Conservation (phyloP, 306 rosid species). For the Acacia crassicarpa region DNA sequence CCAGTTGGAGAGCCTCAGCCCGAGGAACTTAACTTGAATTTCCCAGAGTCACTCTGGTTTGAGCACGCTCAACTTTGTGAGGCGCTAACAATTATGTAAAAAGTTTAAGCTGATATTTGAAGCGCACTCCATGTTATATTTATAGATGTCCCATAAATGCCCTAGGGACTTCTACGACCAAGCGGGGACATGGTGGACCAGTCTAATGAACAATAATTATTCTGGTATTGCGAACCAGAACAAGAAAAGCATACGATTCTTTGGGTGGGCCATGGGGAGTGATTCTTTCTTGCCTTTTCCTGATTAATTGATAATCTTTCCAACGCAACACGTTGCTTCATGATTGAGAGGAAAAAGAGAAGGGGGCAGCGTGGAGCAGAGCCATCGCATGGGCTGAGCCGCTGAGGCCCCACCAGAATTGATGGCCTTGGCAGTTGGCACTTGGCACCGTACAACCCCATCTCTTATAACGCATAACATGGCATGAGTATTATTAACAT, state of each 20-base stretch:
- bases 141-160: too few relatives aligned
- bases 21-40: too few relatives aligned
- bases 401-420: not conserved
- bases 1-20: too few relatives aligned
- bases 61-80: too few relatives aligned
- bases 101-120: too few relatives aligned
- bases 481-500: not conserved
- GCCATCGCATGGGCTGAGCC: not conserved
- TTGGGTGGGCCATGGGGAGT: slow-evolving; percentile 20
- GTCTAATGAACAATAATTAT: not conserved
- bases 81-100: too few relatives aligned
- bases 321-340: slow-evolving; percentile 29
- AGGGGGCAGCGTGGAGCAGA: not conserved
- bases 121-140: too few relatives aligned
- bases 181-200: not conserved
- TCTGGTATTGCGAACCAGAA: not conserved
- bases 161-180: too few relatives aligned
- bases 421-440: too few relatives aligned
- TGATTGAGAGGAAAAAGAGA: slow-evolving; percentile 33
- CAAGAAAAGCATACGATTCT: slow-evolving; percentile 15
- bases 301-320: not conserved
- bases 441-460: too few relatives aligned
- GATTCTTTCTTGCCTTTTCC: not conserved
- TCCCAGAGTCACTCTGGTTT: too few relatives aligned
- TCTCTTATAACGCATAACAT: not conserved